Evolutionary conservation across 352 stramenopile genomes (phyloP), one percentile per base, ranked within the genome.

Genomic region (Phytopythium kandeliae): DNA sequence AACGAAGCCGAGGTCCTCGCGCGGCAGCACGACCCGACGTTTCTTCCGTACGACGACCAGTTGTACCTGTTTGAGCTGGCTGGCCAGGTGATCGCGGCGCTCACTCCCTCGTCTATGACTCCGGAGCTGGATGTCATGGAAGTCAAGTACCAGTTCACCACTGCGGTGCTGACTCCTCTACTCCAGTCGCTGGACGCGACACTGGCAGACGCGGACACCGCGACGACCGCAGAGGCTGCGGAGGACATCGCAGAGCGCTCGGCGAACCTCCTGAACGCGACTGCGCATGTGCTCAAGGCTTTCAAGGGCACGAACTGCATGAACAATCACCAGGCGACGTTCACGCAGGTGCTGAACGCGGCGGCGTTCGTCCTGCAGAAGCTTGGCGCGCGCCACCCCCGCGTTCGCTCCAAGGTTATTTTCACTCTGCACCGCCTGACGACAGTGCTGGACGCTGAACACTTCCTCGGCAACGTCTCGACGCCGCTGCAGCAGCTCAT

Each of bases 41-140:
- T 78, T 28, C 67, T 91, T 46, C 67, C 75, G 1, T 75, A 79
- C 41, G 79, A 90, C 28, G 83, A 94, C 49, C 82, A 90, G 51
- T 49, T 94, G 34, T 94, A 94, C 55, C 64, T 96, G 15, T 96
- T 94, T 53, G 83, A 96, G 57, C 67, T 94, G 1, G 75, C 83
- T 6, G 85, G 85, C 6, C 78, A 93, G 37, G 74, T 96, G 26
- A 89, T 96, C 34, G 75, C 81, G 36, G 82, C 74, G 33, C 65
- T 92, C 11, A 60, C 67, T 8, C 43, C 52, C 8, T 56, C 51
- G 19, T 54, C 57, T 7, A 16, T 40, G 11, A 46, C 56, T 6
- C 53, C 58, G 0, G 67, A 78, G 30, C 63, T 67, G 33, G 46
- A 51, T 33, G 56, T 71, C 17, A 72, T 86, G 54, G 67, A 80